Base-by-base conservation (phyloP, 2,329 filamentous ascomycete species). In the Niveomyces coronatus region DNA sequence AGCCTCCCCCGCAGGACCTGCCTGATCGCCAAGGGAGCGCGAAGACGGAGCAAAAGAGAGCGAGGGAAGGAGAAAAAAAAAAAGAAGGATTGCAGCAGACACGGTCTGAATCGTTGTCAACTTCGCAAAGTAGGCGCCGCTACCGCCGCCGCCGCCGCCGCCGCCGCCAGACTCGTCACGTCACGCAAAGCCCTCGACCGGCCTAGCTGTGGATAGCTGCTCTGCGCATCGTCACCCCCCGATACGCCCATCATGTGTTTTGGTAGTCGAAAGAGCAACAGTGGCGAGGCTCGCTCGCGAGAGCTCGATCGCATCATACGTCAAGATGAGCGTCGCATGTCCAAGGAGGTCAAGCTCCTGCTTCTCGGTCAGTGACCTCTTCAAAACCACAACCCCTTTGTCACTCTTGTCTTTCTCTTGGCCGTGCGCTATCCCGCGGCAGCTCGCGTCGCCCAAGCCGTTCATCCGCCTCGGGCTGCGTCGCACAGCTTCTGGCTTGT, bases 261-360 rank as follows among this genome's bases (percentile, higher is more conserved):
- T 57, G 74, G 76, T 44, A 61, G 64, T 46, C 65, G 73, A 48
- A 65, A 68, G 41, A 67, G 64, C 43, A 65, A 67, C 50, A 65
- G 63, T 50, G 67, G 66, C 47, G 60, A 58, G 18, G 64, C 68
- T 44, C 75, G 74, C 52, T 79, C 76, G 44, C 68, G 75, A 57
- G 85, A 91, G 58, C 87, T 98, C 50, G 91, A 98, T 57, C 85
- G 82, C 63, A 67, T 76, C 52, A 76, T 98, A 51, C 82, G 85
- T 45, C 75, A 79, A 51, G 91, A 96, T 66, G 86, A 89, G 67
- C 94, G 91, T 73, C 74, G 73, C 49, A 71, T 91, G 70, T 68
- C 82, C 40, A 82, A 82, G 55, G 88, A 94, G 56, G 85, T 96
- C 54, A 98, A 96, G 71, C 79, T 98, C 47, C 67, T 98, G 49